These are phyloP conservation scores for Aspergillus flavus DNA, from an alignment of 2,329 filamentous ascomycete genomes.

Conservation along the genomic window DNA sequence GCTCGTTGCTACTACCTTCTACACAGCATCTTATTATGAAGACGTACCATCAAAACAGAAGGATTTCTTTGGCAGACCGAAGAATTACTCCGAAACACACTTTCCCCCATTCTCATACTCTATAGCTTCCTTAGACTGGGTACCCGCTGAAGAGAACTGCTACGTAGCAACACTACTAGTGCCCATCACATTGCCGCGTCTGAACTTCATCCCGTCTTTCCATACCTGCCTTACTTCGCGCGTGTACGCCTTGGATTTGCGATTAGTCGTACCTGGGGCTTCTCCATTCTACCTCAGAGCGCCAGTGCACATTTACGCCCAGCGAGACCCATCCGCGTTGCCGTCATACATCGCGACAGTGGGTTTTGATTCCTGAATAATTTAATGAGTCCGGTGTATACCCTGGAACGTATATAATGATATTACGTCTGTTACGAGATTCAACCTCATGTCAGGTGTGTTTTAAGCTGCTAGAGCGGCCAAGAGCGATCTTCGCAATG, in stretches of 20 bases:
- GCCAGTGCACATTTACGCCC: constrained; percentile 11
- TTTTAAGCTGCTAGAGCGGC: neutral
- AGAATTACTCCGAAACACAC: constrained; percentile 16
- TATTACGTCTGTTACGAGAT: neutral
- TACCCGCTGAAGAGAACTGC: neutral
- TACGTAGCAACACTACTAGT: constrained; percentile 15
- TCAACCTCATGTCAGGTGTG: neutral
- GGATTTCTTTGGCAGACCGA: constrained; percentile 13
- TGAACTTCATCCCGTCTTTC: constrained; percentile 19
- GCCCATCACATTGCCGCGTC: constrained; percentile 18
- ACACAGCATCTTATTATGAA: constrained; percentile 9
- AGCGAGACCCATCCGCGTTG: constrained; percentile 11
- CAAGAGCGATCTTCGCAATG: neutral
- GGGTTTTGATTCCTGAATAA: neutral
- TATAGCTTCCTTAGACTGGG: constrained; percentile 14
- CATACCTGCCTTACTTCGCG: constrained; percentile 20
- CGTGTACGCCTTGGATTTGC: constrained; percentile 14
- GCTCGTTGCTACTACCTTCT: constrained; percentile 18
- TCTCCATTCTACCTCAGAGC: constrained; percentile 7
- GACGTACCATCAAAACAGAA: constrained; percentile 10
- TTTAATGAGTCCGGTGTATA: neutral
- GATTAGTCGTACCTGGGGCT: constrained; percentile 13
- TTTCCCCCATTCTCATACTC: constrained; percentile 13
- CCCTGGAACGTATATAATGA: neutral
- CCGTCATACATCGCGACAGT: constrained; percentile 17